phyloP scores from a whole-genome alignment of 202 grass and related monocot genomes.

The Sporobolus alterniflorus region DNA sequence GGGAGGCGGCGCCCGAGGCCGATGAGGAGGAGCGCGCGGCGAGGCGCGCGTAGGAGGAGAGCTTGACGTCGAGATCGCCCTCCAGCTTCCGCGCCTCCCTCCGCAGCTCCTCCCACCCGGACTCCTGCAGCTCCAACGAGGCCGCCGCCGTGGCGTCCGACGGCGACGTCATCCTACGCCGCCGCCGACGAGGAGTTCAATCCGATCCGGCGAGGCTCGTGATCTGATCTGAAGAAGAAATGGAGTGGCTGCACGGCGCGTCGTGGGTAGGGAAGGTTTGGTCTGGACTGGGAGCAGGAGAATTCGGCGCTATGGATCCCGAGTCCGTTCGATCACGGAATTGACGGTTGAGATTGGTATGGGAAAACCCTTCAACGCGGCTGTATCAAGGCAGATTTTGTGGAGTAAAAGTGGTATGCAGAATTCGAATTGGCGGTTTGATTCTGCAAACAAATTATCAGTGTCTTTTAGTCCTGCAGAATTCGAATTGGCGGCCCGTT shows the following conservation, averaged over 20 bases:
- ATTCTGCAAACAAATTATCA: too few relatives aligned
- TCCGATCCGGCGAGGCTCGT: constrained; percentile 8
- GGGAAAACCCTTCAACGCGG: background rate
- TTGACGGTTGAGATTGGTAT: background rate
- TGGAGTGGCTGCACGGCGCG: background rate
- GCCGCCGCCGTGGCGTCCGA: constrained; percentile 33
- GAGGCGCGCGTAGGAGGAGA: constrained; percentile 77
- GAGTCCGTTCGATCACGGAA: background rate
- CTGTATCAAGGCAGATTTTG: too few relatives aligned
- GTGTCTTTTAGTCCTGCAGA: too few relatives aligned
- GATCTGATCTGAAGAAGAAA: constrained; percentile 4
- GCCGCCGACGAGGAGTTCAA: background rate
- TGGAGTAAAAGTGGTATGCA: too few relatives aligned
- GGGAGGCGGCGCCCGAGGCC: constrained; percentile 25
- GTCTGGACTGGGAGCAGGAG: background rate
- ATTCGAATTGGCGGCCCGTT: too few relatives aligned
- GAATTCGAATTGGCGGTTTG: too few relatives aligned
- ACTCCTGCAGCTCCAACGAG: constrained; percentile 55
- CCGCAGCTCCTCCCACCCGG: constrained; percentile 84
- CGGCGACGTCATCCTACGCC: constrained; percentile 33
- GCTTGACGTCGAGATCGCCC: constrained; percentile 86
- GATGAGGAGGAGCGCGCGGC: constrained; percentile 51
- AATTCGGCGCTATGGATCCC: background rate
- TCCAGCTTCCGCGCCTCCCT: constrained; percentile 92
- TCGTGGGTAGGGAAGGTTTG: background rate